Conservation (phyloP, 2,329 filamentous ascomycete genomes). For the Penicillium sp. region DNA sequence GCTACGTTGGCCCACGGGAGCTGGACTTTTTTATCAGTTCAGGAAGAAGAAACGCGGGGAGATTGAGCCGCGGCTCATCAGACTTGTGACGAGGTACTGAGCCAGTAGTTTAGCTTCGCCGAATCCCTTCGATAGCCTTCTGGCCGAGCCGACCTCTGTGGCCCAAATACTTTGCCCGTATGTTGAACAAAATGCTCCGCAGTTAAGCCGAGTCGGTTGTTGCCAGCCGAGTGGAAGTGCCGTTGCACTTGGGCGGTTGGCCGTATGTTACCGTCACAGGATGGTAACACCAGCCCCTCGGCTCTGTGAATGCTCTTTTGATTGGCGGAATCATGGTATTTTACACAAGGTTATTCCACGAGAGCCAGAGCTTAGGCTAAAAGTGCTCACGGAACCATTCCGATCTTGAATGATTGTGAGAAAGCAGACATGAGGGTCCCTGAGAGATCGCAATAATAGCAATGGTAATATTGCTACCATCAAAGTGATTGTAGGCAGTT, state of each 20-base stretch:
- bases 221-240: slow-evolving; percentile 29
- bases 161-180: background rate
- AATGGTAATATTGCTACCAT: background rate
- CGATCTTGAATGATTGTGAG: background rate
- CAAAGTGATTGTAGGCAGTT: background rate
- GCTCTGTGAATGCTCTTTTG: fast-evolving
- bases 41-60: slow-evolving; percentile 19
- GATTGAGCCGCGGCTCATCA: slow-evolving; percentile 27
- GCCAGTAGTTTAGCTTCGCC: background rate
- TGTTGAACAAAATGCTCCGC: background rate
- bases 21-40: slow-evolving; percentile 11
- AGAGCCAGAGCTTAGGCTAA: background rate
- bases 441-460: background rate
- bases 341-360: background rate
- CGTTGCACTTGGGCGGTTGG: slow-evolving; percentile 14
- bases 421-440: too few relatives aligned
- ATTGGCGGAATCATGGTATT: slow-evolving; percentile 4
- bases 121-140: background rate
- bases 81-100: background rate
- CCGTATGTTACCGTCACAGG: slow-evolving; percentile 33
- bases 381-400: background rate
- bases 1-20: background rate
- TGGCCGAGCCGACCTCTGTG: slow-evolving; percentile 1
- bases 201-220: background rate
- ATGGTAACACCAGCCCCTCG: slow-evolving; percentile 19